phyloP scores from a whole-genome alignment of 2,329 filamentous ascomycete genomes.

The Sporothrix phasma region DNA sequence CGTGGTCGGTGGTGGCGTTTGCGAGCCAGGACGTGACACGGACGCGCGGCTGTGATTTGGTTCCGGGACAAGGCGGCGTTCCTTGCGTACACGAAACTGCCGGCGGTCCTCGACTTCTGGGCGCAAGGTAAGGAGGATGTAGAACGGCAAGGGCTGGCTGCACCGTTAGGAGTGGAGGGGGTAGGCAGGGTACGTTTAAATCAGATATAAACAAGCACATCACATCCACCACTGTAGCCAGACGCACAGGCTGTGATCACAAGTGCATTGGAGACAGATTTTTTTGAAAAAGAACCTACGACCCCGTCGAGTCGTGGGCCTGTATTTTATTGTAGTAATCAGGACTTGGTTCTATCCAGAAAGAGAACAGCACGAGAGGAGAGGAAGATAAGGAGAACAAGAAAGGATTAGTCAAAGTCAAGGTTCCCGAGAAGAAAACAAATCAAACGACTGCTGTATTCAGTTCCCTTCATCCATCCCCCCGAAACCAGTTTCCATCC shows the following conservation, averaged over 20 bases:
- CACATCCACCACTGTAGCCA: too few relatives aligned
- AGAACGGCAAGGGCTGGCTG: conserved; percentile 27
- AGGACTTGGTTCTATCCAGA: background rate
- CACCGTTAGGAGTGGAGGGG: conserved; percentile 18
- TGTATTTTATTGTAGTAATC: background rate
- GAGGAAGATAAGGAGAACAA: background rate
- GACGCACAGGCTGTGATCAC: too few relatives aligned
- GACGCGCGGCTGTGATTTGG: conserved; percentile 23
- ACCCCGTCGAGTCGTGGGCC: background rate
- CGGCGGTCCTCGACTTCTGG: conserved; percentile 24
- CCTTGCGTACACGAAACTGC: conserved; percentile 22
- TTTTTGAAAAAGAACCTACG: background rate
- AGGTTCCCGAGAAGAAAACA: background rate
- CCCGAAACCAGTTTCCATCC: too few relatives aligned
- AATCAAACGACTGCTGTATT: too few relatives aligned
- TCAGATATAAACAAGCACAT: too few relatives aligned
- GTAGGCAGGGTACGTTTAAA: too few relatives aligned
- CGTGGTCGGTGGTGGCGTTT: conserved; percentile 25
- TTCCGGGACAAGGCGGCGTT: conserved; percentile 23
- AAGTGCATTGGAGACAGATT: background rate
- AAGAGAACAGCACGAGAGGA: background rate
- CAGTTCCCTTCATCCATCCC: too few relatives aligned
- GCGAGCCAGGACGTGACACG: conserved; percentile 24
- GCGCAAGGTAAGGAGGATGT: conserved; percentile 22
- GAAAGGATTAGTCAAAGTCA: background rate